phyloP scores from a whole-genome alignment of 2,329 filamentous ascomycete genomes.

The Furcasterigmium furcatum region DNA sequence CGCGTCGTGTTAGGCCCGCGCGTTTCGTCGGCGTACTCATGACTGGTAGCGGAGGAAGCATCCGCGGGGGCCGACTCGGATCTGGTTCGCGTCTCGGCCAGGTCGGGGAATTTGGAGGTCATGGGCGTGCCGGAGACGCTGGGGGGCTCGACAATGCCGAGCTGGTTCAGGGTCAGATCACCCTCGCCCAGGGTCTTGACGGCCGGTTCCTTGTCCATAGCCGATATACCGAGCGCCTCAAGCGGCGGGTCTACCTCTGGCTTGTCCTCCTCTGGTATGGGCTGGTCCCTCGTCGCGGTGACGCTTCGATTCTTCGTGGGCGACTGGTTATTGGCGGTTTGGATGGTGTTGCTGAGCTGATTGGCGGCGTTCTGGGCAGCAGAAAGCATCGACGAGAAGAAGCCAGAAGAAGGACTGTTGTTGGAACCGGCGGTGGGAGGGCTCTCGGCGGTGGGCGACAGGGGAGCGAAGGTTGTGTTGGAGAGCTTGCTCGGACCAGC shows the following conservation, averaged over 20 bases:
- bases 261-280: constrained; percentile 23
- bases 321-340: constrained; percentile 54
- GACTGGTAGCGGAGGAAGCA: constrained; percentile 17
- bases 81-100: constrained; percentile 41
- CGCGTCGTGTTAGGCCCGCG: constrained; percentile 23
- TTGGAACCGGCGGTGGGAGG: constrained; percentile 34
- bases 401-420: constrained; percentile 59
- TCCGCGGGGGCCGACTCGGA: constrained; percentile 60
- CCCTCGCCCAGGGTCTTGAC: constrained; percentile 87
- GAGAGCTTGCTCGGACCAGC: constrained; percentile 84
- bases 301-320: constrained; percentile 32
- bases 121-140: constrained; percentile 53
- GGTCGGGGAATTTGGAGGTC: constrained; percentile 50
- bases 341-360: constrained; percentile 70
- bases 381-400: constrained; percentile 92
- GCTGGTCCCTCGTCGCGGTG: constrained; percentile 25
- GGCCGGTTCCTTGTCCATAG: constrained; percentile 62
- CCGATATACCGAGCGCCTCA: constrained; percentile 9
- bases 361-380: constrained; percentile 90
- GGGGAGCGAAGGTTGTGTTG: constrained; percentile 65
- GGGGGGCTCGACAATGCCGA: constrained; percentile 70
- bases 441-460: constrained; percentile 73
- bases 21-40: constrained; percentile 33
- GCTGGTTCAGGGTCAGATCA: constrained; percentile 82
- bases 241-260: constrained; percentile 39